Percentiles rank a stretch among this genome's conserved stretches.
phyloP scores from a whole-genome alignment of 2,329 filamentous ascomycete species.

The Ophiostoma montium region DNA sequence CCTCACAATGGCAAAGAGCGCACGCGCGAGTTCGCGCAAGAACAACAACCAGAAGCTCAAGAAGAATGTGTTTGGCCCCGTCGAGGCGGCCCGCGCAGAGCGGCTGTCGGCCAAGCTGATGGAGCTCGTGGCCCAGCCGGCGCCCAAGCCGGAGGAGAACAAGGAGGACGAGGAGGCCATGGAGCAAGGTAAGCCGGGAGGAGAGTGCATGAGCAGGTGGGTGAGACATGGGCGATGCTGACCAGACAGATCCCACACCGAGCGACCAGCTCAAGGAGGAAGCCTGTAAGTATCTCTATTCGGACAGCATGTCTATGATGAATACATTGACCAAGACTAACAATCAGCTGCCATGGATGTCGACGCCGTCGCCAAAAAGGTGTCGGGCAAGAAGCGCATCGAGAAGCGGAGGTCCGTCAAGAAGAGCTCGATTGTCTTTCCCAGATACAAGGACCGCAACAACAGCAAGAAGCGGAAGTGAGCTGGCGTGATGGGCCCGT shows the following conservation, averaged over 20 bases:
- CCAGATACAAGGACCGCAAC: constrained; percentile 39
- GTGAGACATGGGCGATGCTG: background rate
- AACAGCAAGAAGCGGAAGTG: constrained; percentile 28
- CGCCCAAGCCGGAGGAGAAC: constrained; percentile 4
- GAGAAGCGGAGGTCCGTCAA: constrained; percentile 40
- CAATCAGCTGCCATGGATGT: constrained; percentile 39
- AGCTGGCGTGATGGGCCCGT: too few relatives aligned
- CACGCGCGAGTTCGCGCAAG: constrained; percentile 67
- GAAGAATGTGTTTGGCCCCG: constrained; percentile 69
- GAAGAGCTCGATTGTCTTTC: constrained; percentile 45
- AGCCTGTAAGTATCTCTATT: constrained; percentile 2
- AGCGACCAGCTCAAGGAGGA: constrained; percentile 10
- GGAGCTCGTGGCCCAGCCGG: constrained; percentile 54
- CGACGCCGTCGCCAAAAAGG: constrained; percentile 30
- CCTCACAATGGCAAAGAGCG: constrained; percentile 66
- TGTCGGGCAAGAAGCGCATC: constrained; percentile 37
- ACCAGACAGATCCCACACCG: constrained; percentile 6
- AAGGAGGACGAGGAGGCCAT: constrained; percentile 25
- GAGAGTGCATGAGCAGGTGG: constrained; percentile 16
- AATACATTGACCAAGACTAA: background rate
- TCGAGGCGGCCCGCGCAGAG: constrained; percentile 63
- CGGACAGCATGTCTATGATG: too few relatives aligned
- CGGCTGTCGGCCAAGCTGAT: constrained; percentile 76
- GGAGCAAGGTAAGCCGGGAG: constrained; percentile 32
- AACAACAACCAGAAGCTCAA: constrained; percentile 72